Conservation (phyloP, 192 early-diverging fungal species). For the Backusella sp. region DNA sequence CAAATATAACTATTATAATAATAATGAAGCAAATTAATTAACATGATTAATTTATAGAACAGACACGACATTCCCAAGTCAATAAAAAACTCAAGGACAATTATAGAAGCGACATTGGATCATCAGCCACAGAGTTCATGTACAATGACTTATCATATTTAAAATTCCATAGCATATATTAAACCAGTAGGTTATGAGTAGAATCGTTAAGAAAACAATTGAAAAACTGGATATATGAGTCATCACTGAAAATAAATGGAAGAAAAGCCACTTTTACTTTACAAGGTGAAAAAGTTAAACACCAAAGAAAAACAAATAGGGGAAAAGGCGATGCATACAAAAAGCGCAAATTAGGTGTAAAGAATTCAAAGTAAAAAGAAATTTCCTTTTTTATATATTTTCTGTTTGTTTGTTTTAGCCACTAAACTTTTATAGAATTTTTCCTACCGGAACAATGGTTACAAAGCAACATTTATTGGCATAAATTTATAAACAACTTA, state of each 20-base stretch:
- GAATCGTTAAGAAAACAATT: no score
- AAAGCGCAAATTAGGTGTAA: background rate
- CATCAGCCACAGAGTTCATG: background rate
- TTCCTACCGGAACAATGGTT: background rate
- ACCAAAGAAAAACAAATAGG: no score
- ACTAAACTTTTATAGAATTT: background rate
- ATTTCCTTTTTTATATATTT: background rate
- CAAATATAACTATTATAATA: background rate
- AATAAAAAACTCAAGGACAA: slow-evolving; percentile 4
- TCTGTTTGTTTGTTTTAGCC: background rate
- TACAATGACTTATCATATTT: background rate
- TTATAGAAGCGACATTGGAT: slow-evolving; percentile 5
- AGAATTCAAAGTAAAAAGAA: background rate
- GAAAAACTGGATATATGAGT: no score
- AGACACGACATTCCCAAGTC: background rate
- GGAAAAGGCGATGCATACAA: background rate
- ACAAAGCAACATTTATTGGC: background rate
- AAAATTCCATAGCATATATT: background rate
- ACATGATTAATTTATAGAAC: background rate
- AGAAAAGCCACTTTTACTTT: background rate
- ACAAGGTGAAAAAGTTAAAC: no score
- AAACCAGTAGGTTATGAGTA: no score
- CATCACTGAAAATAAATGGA: background rate
- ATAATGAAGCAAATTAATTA: background rate
- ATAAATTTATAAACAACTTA: background rate